A percentile compares a stretch with the other conserved stretches of the same genome.
phyloP scores from a whole-genome alignment of 2,329 filamentous ascomycete genomes.

The Tolypocladium album region DNA sequence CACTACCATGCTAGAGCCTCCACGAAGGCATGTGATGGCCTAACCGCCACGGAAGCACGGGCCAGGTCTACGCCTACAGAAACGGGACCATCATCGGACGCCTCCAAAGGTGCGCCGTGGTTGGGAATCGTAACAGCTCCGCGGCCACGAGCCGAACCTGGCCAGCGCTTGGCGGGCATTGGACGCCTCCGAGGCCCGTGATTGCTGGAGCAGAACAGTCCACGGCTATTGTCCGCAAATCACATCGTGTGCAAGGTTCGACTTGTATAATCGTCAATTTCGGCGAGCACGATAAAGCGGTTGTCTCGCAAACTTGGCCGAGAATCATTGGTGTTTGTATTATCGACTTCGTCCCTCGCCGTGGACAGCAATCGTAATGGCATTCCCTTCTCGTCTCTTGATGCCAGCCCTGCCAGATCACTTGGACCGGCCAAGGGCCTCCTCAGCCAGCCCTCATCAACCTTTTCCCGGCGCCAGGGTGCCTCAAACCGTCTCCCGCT shows the following conservation, averaged over 20 bases:
- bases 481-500: constrained; percentile 70
- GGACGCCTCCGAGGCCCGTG: background rate
- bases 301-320: background rate
- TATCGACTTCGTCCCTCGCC: background rate
- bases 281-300: background rate
- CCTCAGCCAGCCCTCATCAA: background rate
- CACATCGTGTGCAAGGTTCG: background rate
- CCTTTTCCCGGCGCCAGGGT: constrained; percentile 9
- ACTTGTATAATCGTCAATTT: background rate
- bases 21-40: background rate
- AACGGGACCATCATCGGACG: background rate
- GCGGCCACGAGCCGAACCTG: background rate
- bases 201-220: background rate
- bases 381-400: background rate
- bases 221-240: background rate
- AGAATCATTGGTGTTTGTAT: background rate
- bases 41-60: too few relatives aligned
- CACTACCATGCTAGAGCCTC: background rate
- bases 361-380: background rate
- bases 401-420: constrained; percentile 1
- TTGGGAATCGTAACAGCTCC: background rate
- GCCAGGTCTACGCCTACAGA: background rate
- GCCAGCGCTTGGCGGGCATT: background rate
- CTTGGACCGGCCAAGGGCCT: background rate
- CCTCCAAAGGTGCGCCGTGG: background rate